Evolutionary conservation across 257 asterid species (phyloP).

Genomic region (Solanum bulbocastanum): DNA sequence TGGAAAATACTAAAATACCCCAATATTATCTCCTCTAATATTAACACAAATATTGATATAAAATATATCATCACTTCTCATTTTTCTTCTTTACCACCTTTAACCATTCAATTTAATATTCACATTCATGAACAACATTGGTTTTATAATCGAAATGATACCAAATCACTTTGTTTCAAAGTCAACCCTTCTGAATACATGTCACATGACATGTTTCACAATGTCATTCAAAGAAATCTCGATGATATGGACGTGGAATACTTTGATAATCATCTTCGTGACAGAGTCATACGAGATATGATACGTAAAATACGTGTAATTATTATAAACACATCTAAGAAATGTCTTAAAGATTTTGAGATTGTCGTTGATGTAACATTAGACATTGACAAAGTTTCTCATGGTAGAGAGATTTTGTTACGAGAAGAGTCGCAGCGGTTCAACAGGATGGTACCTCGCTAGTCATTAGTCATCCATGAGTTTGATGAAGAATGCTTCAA

Average conservation of each 20-base stretch:
- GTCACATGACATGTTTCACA: not conserved
- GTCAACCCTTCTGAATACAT: not conserved
- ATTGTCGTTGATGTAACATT: not conserved
- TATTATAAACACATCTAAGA: not conserved
- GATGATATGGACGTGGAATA: not conserved
- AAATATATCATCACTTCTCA: not conserved
- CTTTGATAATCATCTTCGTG: not conserved
- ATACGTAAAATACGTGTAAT: fast-evolving
- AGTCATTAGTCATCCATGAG: too few relatives aligned
- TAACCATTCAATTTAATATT: not conserved
- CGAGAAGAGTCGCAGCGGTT: not conserved
- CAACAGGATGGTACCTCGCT: not conserved
- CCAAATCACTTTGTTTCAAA: not conserved
- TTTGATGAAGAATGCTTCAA: too few relatives aligned
- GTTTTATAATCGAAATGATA: not conserved
- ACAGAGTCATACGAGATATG: not conserved
- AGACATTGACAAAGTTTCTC: not conserved
- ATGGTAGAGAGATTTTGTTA: not conserved
- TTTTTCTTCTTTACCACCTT: not conserved
- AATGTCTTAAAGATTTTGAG: not conserved
- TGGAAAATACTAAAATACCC: not conserved
- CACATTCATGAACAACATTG: not conserved
- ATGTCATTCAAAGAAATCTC: not conserved
- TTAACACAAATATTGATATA: not conserved
- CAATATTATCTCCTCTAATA: not conserved